A percentile compares a stretch with the other conserved stretches of the same genome.
Evolutionary conservation across 106 monocot genomes (phyloP).

Genomic region (Hemerocallis citrina): DNA sequence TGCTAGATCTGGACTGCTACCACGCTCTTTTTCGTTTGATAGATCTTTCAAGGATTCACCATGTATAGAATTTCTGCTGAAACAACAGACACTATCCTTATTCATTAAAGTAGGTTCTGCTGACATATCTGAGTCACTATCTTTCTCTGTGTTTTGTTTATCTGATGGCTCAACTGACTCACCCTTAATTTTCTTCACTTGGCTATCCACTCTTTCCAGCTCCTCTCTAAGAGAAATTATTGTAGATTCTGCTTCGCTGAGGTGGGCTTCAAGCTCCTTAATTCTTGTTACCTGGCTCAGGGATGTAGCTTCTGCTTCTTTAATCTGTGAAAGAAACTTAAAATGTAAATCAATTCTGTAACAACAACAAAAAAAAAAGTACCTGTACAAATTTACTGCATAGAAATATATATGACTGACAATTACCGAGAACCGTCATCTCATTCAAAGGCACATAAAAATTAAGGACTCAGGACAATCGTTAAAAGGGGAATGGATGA

Average conservation of each 20-base stretch:
- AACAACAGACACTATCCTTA: neutral
- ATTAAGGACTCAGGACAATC: too few species aligned
- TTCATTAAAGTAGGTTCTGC: constrained; percentile 1
- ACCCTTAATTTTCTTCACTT: constrained; percentile 6
- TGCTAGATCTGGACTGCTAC: constrained; percentile 29
- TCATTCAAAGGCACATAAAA: too few species aligned
- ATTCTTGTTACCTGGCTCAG: constrained; percentile 10
- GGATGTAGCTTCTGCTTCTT: constrained; percentile 11
- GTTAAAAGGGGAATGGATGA: too few species aligned
- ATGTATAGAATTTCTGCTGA: constrained; percentile 3
- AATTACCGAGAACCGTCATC: too few species aligned
- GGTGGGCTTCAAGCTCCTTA: constrained; percentile 20
- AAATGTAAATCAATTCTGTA: too few species aligned
- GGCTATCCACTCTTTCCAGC: constrained; percentile 11
- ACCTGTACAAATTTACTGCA: too few species aligned
- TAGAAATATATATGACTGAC: too few species aligned
- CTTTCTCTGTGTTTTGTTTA: constrained; percentile 10
- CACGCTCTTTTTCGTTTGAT: constrained; percentile 11
- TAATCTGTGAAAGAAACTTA: too few species aligned
- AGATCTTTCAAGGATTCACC: constrained; percentile 10
- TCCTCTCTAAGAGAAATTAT: constrained; percentile 16
- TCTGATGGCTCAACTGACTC: constrained; percentile 4
- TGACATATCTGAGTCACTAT: neutral
- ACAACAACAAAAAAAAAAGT: too few species aligned
- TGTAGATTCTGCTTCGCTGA: constrained; percentile 19